Evolutionary conservation across 768 basidiomycete genomes (phyloP).

Genomic region (Lentinus brumalis): DNA sequence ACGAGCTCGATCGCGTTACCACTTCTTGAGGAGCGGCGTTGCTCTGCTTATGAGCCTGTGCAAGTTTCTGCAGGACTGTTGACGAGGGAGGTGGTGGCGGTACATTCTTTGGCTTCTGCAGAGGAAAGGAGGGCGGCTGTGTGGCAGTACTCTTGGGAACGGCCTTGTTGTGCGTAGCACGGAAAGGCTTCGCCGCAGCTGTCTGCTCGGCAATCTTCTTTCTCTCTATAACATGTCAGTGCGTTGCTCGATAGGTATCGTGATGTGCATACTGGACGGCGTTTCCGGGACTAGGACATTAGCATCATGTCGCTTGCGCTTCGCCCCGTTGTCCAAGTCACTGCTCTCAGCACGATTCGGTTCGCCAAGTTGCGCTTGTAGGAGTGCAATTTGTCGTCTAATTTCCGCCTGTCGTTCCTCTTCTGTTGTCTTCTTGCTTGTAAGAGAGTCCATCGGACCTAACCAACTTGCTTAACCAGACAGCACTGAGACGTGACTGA

Average conservation of each 20-base stretch:
- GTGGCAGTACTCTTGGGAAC: too few species aligned
- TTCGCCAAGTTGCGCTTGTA: constrained; percentile 57
- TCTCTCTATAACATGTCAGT: constrained; percentile 36
- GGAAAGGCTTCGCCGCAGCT: neutral
- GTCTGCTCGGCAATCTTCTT: constrained; percentile 42
- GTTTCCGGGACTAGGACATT: constrained; percentile 53
- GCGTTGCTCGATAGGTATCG: neutral
- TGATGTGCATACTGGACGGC: constrained; percentile 67
- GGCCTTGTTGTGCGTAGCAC: too few species aligned
- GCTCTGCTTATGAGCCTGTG: constrained; percentile 25
- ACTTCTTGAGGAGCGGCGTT: neutral
- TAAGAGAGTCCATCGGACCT: constrained; percentile 17
- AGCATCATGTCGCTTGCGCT: constrained; percentile 46
- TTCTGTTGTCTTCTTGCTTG: constrained; percentile 13
- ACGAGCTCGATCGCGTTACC: constrained; percentile 26
- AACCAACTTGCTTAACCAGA: too few species aligned
- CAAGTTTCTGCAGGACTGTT: constrained; percentile 53
- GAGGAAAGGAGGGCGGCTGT: neutral
- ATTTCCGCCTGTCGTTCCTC: constrained; percentile 48
- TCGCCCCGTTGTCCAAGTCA: constrained; percentile 38
- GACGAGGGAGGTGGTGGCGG: constrained; percentile 45
- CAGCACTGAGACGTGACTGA: too few species aligned
- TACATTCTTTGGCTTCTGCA: neutral
- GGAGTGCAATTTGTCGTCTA: constrained; percentile 51
- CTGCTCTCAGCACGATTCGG: constrained; percentile 18